phyloP scores from a whole-genome alignment of 2,329 filamentous ascomycete genomes.

The Diaporthe australafricana region DNA sequence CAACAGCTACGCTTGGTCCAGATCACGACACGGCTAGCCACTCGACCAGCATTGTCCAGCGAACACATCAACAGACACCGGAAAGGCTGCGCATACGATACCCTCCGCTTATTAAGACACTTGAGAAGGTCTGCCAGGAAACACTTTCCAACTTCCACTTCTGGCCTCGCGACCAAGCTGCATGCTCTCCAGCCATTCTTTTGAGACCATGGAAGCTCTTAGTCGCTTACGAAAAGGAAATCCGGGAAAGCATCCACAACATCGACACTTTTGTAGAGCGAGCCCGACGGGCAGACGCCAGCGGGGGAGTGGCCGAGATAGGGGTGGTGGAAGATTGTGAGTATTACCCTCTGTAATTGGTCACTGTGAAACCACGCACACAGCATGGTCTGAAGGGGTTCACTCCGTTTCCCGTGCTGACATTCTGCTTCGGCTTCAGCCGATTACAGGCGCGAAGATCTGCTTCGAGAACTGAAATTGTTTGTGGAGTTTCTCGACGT shows the following conservation, averaged over 20 bases:
- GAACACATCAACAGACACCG: background rate
- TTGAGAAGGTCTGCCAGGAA: background rate
- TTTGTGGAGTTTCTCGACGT: background rate
- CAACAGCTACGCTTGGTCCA: background rate
- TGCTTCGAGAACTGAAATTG: background rate
- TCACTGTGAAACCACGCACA: background rate
- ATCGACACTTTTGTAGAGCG: background rate
- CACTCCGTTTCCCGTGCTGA: background rate
- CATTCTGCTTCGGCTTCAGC: background rate
- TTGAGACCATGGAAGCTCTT: conserved; percentile 12
- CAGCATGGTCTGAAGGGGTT: background rate
- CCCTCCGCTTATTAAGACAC: background rate
- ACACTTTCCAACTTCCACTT: background rate
- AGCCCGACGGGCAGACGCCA: too few species aligned
- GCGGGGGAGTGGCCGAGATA: background rate
- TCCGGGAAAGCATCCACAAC: background rate
- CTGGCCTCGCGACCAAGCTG: background rate
- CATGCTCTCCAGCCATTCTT: background rate
- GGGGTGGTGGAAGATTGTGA: background rate
- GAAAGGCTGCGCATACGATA: background rate
- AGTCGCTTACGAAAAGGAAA: background rate
- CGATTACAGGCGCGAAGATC: background rate
- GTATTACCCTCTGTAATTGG: background rate
- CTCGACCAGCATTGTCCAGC: background rate
- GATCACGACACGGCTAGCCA: background rate